Evolutionary conservation across 352 stramenopile species (phyloP).

Genomic region (Peronosclerospora sorghi): DNA sequence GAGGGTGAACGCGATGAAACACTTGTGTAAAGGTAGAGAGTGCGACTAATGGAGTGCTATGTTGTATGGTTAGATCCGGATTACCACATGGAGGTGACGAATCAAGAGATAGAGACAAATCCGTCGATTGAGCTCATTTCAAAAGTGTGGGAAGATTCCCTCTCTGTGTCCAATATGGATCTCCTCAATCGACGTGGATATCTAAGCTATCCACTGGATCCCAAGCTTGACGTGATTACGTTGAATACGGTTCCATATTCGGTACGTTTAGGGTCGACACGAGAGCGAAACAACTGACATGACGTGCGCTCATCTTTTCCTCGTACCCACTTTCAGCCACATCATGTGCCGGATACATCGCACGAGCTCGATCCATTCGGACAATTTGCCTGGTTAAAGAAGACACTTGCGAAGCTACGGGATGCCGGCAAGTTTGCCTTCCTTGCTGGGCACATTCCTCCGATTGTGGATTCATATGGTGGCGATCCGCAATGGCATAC

Average conservation of each 20-base stretch:
- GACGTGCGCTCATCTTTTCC: neutral
- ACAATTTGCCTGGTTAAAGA: constrained; percentile 87
- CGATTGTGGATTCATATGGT: constrained; percentile 84
- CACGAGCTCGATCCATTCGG: constrained; percentile 72
- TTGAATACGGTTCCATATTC: constrained; percentile 83
- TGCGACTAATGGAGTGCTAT: neutral
- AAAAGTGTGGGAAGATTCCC: constrained; percentile 40
- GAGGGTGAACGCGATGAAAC: neutral
- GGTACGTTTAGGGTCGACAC: constrained; percentile 20
- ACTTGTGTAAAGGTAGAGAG: neutral
- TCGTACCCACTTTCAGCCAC: constrained; percentile 29
- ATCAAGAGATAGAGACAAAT: constrained; percentile 37
- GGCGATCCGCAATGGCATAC: constrained; percentile 84
- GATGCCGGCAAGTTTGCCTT: constrained; percentile 54
- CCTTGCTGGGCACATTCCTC: constrained; percentile 87
- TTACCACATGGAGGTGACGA: constrained; percentile 76
- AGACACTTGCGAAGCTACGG: constrained; percentile 46
- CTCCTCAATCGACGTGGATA: constrained; percentile 55
- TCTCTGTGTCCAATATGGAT: constrained; percentile 49
- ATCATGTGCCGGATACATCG: constrained; percentile 64
- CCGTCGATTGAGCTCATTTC: constrained; percentile 60
- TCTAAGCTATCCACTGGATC: constrained; percentile 50
- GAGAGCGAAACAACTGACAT: neutral
- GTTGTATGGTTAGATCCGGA: constrained; percentile 39
- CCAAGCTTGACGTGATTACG: constrained; percentile 56